Base-by-base conservation (phyloP, 2,329 filamentous ascomycete genomes). In the Lecanosticta acicola region DNA sequence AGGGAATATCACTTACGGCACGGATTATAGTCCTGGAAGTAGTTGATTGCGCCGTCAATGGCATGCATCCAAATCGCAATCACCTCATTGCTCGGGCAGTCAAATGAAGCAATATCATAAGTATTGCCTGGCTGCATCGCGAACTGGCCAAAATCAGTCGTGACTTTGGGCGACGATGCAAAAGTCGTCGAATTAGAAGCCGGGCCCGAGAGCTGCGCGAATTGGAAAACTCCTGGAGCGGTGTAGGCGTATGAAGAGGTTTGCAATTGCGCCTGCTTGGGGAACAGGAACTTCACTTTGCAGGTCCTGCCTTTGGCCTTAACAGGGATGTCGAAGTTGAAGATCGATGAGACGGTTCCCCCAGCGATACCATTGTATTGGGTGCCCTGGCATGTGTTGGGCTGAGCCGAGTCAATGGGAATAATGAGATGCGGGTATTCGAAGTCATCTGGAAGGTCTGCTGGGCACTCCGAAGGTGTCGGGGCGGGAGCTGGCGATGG, bases 241-340 rank as follows among this genome's bases (percentile, higher is more conserved):
- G 33, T 46, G n/a, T 76, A 78, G 16, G 67, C 74, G 65, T 71
- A 83, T 9, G 71, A 69, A 0, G 80, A 81, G 1, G 79, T 81
- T 64, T 79, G 66, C n/a, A 84, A 75, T 26, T 81, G 65, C 13
- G 69, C 57, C 50, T 78, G 64, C 41, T 69, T 55, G 9, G 83
- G 83, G 66, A 85, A 77, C 36, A 84, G 69, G 75, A 86, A 86
- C 46, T 81, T 68, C 7, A 85, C 68, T 45, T 72, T 76, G 68
- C 83, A 87, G 7, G 68, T 77, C 66, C 79, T 78, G 55, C 77
- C 78, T 7, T 68, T 56, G 55, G 79, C 73, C 3, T 66, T 64
- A 3, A 64, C 51, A 1, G 77, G 77, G 35, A 86, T 77, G 59
- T 84, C 80, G 66, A 86, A 86, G 69, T 84, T 84, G 75, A 83